phyloP scores from a whole-genome alignment of 371 early-diverging fungal species.

The Polyrhizophydium stewartii region DNA sequence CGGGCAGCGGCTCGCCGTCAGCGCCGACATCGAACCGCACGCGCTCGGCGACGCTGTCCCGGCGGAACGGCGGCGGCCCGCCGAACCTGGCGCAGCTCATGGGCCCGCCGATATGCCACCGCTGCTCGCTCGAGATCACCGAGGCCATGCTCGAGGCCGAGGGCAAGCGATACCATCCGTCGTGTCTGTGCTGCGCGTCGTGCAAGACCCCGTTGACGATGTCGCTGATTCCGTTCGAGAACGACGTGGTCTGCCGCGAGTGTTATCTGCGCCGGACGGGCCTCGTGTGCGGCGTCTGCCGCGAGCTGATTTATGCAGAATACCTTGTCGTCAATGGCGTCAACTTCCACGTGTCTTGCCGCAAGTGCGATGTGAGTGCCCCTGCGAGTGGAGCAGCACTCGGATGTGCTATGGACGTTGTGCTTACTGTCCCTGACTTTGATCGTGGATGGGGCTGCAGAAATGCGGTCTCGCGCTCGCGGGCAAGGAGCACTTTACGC shows the following conservation, averaged over 20 bases:
- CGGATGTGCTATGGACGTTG: background rate
- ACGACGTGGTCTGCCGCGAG: background rate
- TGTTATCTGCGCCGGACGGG: background rate
- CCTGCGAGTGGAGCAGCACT: background rate
- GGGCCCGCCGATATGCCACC: background rate
- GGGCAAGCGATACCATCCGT: constrained; percentile 4
- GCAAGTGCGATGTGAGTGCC: constrained; percentile 4
- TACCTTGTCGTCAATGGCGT: background rate
- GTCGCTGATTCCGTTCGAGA: background rate
- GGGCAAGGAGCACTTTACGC: constrained; percentile 2
- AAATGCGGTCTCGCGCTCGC: background rate
- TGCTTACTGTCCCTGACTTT: background rate
- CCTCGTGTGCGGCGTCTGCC: constrained; percentile 1
- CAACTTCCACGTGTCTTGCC: background rate
- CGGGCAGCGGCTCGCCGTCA: no score
- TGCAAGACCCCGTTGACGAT: background rate
- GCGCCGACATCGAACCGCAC: no score
- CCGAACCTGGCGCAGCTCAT: no score
- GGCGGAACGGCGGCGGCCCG: no score
- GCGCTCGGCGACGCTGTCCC: no score
- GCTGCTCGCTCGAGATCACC: background rate
- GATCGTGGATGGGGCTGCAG: background rate
- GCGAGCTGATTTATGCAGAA: background rate
- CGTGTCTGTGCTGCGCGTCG: background rate
- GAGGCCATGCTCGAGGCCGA: constrained; percentile 1